Evolutionary conservation across 2,329 filamentous ascomycete genomes (phyloP).

Genomic region (Tolypocladium guangdongense): DNA sequence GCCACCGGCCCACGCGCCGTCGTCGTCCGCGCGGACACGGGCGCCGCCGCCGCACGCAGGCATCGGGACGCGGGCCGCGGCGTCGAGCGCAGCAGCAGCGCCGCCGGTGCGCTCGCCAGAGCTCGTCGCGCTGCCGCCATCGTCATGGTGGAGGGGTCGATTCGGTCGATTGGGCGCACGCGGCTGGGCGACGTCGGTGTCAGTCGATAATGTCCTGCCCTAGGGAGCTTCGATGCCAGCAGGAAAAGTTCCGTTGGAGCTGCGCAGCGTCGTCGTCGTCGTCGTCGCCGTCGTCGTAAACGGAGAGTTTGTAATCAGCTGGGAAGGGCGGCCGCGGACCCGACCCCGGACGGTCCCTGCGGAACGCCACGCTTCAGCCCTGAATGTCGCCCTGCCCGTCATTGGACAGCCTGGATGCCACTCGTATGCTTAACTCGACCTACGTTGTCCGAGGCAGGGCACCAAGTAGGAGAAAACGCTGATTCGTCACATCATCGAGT

Average conservation of each 20-base stretch:
- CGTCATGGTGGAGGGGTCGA: not conserved
- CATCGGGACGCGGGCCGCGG: not conserved
- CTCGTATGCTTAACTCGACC: too few species aligned
- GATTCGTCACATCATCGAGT: too few species aligned
- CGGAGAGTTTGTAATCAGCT: not conserved
- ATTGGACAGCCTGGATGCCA: not conserved
- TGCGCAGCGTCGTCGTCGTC: too few species aligned
- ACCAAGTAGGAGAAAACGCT: too few species aligned
- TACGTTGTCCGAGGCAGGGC: too few species aligned
- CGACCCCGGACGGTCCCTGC: not conserved
- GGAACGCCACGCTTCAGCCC: not conserved
- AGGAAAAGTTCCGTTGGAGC: not conserved
- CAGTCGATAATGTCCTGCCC: not conserved
- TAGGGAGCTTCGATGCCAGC: not conserved
- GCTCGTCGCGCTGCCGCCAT: not conserved
- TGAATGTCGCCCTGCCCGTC: not conserved
- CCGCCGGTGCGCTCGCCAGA: not conserved
- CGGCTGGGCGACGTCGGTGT: not conserved
- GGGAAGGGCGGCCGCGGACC: too few species aligned
- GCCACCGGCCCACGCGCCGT: not conserved
- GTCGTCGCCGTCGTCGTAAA: not conserved
- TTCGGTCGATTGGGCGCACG: not conserved
- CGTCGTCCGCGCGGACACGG: not conserved
- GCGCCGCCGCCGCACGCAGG: not conserved
- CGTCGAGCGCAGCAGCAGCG: not conserved